phyloP scores from a whole-genome alignment of 768 basidiomycete genomes.

The Scleroderma citrinum region DNA sequence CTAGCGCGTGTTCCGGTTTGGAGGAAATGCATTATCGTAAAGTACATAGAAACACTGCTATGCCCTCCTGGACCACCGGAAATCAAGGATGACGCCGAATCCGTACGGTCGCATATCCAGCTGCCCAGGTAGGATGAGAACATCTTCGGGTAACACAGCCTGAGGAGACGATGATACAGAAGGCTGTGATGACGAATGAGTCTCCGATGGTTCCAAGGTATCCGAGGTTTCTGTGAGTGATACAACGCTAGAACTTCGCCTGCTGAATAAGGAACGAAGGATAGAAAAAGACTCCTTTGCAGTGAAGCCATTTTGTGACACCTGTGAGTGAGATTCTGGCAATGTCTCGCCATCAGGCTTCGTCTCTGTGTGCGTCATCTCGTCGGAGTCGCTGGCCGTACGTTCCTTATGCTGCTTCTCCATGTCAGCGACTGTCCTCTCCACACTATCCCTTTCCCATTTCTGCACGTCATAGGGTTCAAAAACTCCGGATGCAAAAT shows the following conservation, averaged over 20 bases:
- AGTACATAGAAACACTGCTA: slow-evolving; percentile 8
- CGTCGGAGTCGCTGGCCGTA: slow-evolving; percentile 15
- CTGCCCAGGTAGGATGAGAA: slow-evolving; percentile 37
- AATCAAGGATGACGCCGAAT: slow-evolving; percentile 66
- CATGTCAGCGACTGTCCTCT: slow-evolving; percentile 35
- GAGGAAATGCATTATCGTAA: slow-evolving; percentile 15
- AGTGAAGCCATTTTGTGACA: neutral
- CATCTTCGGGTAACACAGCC: slow-evolving; percentile 12
- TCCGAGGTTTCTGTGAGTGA: neutral
- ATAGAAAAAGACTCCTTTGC: slow-evolving; percentile 17
- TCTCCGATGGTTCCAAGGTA: neutral
- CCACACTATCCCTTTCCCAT: slow-evolving; percentile 68
- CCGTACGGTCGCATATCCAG: slow-evolving; percentile 73
- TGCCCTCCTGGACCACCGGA: slow-evolving; percentile 50
- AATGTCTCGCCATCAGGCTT: slow-evolving; percentile 16
- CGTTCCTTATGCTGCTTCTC: slow-evolving; percentile 25
- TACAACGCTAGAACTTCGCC: slow-evolving; percentile 5
- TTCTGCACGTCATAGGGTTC: slow-evolving; percentile 69
- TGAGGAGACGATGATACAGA: slow-evolving; percentile 3
- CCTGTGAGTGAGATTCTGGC: slow-evolving; percentile 5
- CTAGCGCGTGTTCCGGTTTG: slow-evolving; percentile 7
- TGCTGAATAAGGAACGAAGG: slow-evolving; percentile 21
- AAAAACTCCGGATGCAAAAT: slow-evolving; percentile 63
- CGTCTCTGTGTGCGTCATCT: slow-evolving; percentile 27
- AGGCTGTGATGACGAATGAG: slow-evolving; percentile 1